Evolutionary conservation across 441 rosid species (phyloP), one percentile per base, ranked within the genome.

Genomic region (Jatropha multifida): DNA sequence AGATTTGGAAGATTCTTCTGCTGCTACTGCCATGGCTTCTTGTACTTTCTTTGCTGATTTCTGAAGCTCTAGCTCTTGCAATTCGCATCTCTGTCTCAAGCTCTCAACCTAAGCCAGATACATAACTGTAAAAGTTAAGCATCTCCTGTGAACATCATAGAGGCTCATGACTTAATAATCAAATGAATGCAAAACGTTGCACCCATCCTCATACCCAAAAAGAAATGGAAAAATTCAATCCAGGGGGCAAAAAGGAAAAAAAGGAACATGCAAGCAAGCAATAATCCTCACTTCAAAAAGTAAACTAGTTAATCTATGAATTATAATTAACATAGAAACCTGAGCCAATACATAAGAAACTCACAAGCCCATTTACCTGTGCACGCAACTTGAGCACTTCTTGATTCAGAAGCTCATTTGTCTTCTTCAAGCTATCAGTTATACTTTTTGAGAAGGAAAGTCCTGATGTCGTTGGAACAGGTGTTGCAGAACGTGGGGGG

Each of bases 401-500:
- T 73, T 94, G 97, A 82, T 91, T 96, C 83, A 96, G 77, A 82
- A 94, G 90, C 73, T 91, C 98, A 81, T 94, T 96, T 56, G 97
- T 94, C 83, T 94, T 96, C 92, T 91, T 96, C 88, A 94, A 84
- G 83, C 98, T 89, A 83, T 92, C 97, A 13, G 90, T 76, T 68
- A 91, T 81, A 80, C 90, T 92, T 81, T 90, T 91, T 12, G 98
- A 92, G 66, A 94, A 94, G 20, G 88, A 88, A 76, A 96, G 92
- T 65, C 98, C 98, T 10, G 90, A 82, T 13, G 90, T 85, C 9
- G 94, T 91, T 71, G 97, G 98, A 77, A 96, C 87, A 60, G 98
- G 98, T 44, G 99, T 96, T 26, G 93, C 94, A 71, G 94, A 96
- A 71, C 98, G 96, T 65, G 98, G 97, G 41, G 99, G 98, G 75